These are phyloP conservation scores for Kazachstania africana DNA, from an alignment of 805 yeast genomes.

Conservation along the genomic window DNA sequence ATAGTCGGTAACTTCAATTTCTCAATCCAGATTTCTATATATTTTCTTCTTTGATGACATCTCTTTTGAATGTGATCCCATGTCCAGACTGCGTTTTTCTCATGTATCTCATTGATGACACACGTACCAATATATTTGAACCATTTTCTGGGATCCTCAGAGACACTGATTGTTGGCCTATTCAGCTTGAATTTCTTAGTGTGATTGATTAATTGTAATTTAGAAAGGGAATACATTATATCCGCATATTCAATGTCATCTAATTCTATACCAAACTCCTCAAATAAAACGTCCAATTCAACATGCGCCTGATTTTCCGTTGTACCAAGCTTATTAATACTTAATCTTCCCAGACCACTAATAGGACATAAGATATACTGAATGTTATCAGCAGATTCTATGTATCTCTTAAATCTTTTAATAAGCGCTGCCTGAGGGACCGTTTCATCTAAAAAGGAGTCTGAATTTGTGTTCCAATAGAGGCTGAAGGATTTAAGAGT, in stretches of 20 bases:
- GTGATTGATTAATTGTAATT: conserved; percentile 67
- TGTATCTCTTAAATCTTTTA: background rate
- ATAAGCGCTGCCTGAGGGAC: background rate
- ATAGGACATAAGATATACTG: conserved; percentile 76
- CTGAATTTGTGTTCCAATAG: conserved; percentile 60
- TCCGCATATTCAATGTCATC: conserved; percentile 81
- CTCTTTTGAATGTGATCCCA: conserved; percentile 73
- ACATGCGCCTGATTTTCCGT: conserved; percentile 60
- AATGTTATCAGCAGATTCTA: conserved; percentile 4
- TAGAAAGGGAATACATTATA: conserved; percentile 68
- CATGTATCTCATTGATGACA: conserved; percentile 70
- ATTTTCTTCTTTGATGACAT: conserved; percentile 58
- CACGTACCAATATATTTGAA: conserved; percentile 68
- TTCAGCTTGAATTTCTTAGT: conserved; percentile 63
- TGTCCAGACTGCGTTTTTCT: conserved; percentile 68
- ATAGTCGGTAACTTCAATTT: conserved; percentile 32
- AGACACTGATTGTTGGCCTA: conserved; percentile 43
- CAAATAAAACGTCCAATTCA: conserved; percentile 64
- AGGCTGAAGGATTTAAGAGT: conserved; percentile 63
- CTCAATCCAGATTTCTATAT: conserved; percentile 55
- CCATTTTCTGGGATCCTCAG: conserved; percentile 72
- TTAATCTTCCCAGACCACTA: conserved; percentile 73
- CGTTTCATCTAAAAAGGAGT: background rate
- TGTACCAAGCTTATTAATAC: conserved; percentile 68
- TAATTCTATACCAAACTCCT: conserved; percentile 77